These are phyloP conservation scores for Penicillium subrubescens DNA, from an alignment of 495 filamentous ascomycete genomes.

Conservation along the genomic window DNA sequence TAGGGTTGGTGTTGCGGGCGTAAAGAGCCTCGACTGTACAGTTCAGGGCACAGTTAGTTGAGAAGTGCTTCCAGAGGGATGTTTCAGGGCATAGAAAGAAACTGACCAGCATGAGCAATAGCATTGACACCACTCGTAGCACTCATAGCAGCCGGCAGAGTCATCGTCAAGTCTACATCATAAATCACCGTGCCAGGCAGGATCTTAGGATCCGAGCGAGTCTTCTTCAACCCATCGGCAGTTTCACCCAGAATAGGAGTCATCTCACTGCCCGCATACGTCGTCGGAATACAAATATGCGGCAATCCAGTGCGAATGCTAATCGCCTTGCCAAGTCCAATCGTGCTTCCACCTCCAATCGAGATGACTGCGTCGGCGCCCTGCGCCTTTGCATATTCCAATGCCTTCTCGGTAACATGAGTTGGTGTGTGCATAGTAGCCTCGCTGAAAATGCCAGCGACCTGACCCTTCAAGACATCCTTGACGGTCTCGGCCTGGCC, in stretches of 20 bases:
- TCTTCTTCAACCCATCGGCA: constrained; percentile 63
- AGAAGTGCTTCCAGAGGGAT: neutral
- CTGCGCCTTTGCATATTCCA: constrained; percentile 50
- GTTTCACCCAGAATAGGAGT: constrained; percentile 71
- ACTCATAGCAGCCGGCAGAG: constrained; percentile 59
- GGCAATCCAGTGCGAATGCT: constrained; percentile 63
- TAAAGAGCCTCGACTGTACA: constrained; percentile 64
- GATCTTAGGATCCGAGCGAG: constrained; percentile 65
- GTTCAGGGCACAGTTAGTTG: neutral
- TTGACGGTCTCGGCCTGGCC: constrained; percentile 53
- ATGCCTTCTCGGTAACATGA: constrained; percentile 61
- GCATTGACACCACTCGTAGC: constrained; percentile 70
- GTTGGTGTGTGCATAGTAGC: constrained; percentile 72
- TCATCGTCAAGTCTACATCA: constrained; percentile 69
- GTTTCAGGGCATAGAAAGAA: neutral
- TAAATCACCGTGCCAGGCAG: constrained; percentile 68
- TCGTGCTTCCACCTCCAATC: constrained; percentile 67
- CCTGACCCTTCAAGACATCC: constrained; percentile 49
- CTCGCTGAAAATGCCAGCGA: constrained; percentile 61
- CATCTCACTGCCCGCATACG: constrained; percentile 72
- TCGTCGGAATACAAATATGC: constrained; percentile 69
- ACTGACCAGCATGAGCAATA: constrained; percentile 64
- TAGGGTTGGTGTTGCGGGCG: constrained; percentile 61
- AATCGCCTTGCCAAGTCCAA: constrained; percentile 68
- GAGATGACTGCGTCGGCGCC: constrained; percentile 59